A percentile compares a stretch with the other conserved stretches of the same genome.
Evolutionary conservation across 2,329 filamentous ascomycete species (phyloP).

Genomic region (Fusarium sp.): DNA sequence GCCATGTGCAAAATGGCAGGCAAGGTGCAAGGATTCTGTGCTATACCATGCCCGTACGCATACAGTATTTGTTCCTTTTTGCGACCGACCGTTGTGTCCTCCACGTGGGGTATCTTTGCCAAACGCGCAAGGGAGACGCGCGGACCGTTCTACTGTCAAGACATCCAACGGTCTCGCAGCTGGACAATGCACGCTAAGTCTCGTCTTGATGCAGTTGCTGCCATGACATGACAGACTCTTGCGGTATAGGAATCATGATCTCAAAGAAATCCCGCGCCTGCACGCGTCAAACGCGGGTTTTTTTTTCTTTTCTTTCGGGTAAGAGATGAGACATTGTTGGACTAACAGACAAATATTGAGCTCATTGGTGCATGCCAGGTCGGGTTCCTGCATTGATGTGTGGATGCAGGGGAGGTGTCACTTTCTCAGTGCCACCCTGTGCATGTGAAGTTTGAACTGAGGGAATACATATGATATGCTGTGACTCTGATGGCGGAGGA

Average conservation of each 20-base stretch:
- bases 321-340: neutral
- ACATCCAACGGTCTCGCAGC: conserved; percentile 20
- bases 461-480: neutral
- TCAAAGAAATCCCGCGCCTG: neutral
- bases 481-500: conserved; percentile 14
- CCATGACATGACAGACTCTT: neutral
- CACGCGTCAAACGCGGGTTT: conserved; percentile 13
- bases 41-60: neutral
- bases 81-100: conserved; percentile 15
- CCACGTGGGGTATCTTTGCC: conserved; percentile 17
- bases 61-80: conserved; percentile 1
- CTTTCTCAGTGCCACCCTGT: neutral
- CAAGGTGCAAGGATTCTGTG: conserved; percentile 13
- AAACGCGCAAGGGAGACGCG: conserved; percentile 13
- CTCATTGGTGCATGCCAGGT: conserved; percentile 10
- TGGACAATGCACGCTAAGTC: neutral
- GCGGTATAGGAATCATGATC: neutral
- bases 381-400: conserved; percentile 42
- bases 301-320: neutral
- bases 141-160: conserved; percentile 19
- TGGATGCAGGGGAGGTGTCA: conserved; percentile 30
- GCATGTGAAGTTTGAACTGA: conserved; percentile 12
- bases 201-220: neutral
- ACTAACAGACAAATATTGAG: neutral
- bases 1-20: conserved; percentile 5